phyloP scores from a whole-genome alignment of 2,329 filamentous ascomycete genomes.

The Neoscytalidium dimidiatum region DNA sequence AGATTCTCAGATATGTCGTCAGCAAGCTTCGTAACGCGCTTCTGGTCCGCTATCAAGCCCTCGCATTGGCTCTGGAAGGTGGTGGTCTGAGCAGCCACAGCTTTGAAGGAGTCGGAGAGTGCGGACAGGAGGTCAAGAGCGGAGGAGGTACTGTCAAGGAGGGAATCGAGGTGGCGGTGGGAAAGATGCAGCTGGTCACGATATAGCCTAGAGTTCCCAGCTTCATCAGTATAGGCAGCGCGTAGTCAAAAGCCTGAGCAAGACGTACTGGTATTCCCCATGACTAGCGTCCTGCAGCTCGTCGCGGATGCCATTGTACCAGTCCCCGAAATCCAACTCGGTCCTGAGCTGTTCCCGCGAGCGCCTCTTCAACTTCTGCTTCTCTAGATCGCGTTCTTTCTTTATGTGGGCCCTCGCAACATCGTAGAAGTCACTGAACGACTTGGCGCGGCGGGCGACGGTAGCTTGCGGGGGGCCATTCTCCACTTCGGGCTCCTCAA shows the following conservation, averaged over 20 bases:
- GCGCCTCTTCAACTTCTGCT: conserved; percentile 43
- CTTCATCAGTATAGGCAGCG: not conserved
- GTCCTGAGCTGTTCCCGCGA: conserved; percentile 52
- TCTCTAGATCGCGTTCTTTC: conserved; percentile 50
- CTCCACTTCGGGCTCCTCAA: conserved; percentile 58
- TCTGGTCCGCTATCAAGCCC: conserved; percentile 79
- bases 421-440: conserved; percentile 76
- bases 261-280: conserved; percentile 74
- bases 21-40: conserved; percentile 73
- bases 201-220: conserved; percentile 61
- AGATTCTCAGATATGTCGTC: conserved; percentile 85
- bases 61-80: conserved; percentile 92
- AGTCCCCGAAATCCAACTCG: conserved; percentile 60
- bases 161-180: conserved; percentile 75
- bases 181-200: conserved; percentile 79
- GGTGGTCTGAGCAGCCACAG: conserved; percentile 88
- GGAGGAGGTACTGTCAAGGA: conserved; percentile 75
- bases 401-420: conserved; percentile 60
- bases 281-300: conserved; percentile 80
- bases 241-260: not conserved
- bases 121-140: conserved; percentile 75
- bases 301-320: conserved; percentile 62
- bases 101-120: conserved; percentile 81
- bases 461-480: conserved; percentile 68
- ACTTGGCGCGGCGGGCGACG: conserved; percentile 67